Percentiles rank a stretch among this genome's conserved stretches.
phyloP scores from a whole-genome alignment of 2,329 filamentous ascomycete species.

The Ustulina deusta region DNA sequence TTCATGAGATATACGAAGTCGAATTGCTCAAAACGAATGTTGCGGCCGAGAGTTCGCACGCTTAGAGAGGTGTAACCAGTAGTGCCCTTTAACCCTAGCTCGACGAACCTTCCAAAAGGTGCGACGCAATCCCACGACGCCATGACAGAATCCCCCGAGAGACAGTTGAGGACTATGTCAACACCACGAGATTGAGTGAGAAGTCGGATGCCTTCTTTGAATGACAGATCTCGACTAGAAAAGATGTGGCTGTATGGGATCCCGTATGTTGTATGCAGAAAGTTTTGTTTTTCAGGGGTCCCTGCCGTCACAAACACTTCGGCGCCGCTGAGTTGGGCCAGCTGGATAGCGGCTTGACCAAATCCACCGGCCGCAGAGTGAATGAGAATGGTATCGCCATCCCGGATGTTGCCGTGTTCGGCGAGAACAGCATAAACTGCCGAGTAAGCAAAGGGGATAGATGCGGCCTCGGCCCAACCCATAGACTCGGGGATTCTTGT shows the following conservation, averaged over 20 bases:
- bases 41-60: conserved; percentile 34
- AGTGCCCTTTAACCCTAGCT: conserved; percentile 39
- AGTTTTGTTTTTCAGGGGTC: conserved; percentile 30
- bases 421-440: conserved; percentile 43
- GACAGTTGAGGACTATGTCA: conserved; percentile 40
- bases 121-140: conserved; percentile 51
- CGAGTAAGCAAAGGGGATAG: conserved; percentile 42
- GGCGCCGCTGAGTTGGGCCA: conserved; percentile 20
- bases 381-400: conserved; percentile 36
- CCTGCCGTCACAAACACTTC: conserved; percentile 37
- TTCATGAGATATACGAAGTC: conserved; percentile 33
- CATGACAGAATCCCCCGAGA: conserved; percentile 35
- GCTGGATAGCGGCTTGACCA: conserved; percentile 32
- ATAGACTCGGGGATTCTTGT: conserved; percentile 37
- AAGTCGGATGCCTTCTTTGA: conserved; percentile 29
- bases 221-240: conserved; percentile 34
- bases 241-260: conserved; percentile 39
- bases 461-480: conserved; percentile 40
- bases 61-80: conserved; percentile 19
- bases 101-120: conserved; percentile 44
- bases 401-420: conserved; percentile 39
- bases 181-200: conserved; percentile 36
- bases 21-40: conserved; percentile 38
- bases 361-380: conserved; percentile 31
- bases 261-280: conserved; percentile 31